Evolutionary conservation across 1,284 basidiomycete genomes (phyloP).

Genomic region (Ustilago bromivora): DNA sequence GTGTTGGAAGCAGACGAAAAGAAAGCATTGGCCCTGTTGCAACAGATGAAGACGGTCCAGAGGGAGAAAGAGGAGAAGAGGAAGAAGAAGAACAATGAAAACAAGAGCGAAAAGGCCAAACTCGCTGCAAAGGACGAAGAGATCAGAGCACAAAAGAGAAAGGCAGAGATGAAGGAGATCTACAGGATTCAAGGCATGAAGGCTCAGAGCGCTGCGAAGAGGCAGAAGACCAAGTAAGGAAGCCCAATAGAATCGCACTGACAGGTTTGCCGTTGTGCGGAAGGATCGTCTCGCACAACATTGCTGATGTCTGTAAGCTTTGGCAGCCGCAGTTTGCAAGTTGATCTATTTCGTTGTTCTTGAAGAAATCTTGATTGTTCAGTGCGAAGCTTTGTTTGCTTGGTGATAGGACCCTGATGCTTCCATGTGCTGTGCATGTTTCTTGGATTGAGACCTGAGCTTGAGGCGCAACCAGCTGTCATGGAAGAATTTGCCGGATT

Average conservation of each 20-base stretch:
- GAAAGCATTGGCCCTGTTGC: slow-evolving; percentile 88
- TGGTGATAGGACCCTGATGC: background rate
- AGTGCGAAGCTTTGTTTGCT: background rate
- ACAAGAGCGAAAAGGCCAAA: slow-evolving; percentile 42
- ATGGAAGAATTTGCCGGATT: background rate
- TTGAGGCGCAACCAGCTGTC: background rate
- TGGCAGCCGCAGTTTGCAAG: background rate
- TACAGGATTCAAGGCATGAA: slow-evolving; percentile 60
- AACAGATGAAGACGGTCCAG: slow-evolving; percentile 91
- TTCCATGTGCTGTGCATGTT: background rate
- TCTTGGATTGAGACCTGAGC: background rate
- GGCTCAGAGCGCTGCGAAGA: slow-evolving; percentile 55
- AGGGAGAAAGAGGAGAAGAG: slow-evolving; percentile 91
- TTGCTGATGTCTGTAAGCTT: background rate
- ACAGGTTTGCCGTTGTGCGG: too few relatives aligned
- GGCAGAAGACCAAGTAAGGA: slow-evolving; percentile 52
- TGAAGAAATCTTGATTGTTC: background rate
- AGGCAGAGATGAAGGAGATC: slow-evolving; percentile 64
- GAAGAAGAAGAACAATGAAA: slow-evolving; percentile 58
- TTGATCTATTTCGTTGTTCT: background rate
- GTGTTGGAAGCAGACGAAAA: slow-evolving; percentile 95
- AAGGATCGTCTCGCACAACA: background rate
- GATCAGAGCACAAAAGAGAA: slow-evolving; percentile 54
- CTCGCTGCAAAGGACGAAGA: slow-evolving; percentile 45
- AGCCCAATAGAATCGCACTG: too few relatives aligned